Evolutionary conservation across 192 early-diverging fungal genomes (phyloP), one percentile per base, ranked within the genome.

Genomic region (Gaertneriomyces semiglobifer): DNA sequence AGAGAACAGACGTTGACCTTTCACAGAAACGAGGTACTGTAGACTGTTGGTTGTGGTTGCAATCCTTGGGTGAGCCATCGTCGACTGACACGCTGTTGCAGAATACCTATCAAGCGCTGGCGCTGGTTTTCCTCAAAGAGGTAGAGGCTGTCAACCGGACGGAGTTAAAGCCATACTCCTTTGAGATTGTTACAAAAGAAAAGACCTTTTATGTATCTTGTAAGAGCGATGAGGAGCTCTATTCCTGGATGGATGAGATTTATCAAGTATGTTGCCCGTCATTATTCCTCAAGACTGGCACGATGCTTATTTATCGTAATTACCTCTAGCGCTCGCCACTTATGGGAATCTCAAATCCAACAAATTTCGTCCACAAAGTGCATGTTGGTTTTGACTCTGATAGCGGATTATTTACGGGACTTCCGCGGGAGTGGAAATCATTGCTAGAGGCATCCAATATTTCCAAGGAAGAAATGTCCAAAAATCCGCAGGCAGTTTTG

Each of bases 161-260:
- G 12, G 92, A 97, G 60, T 73, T 91, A 50, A 97, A 96, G 72
- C 83, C 87, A 44, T 97, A 93, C 76, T 97, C 92, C 70, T 93
- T 99, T 69, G 93, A 96, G 68, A 85, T 99, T 54, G 84, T 85
- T 44, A 94, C 94, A 44, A 94, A 92, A 76, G 94, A 96, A 45
- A 91, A 93, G 79, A 90, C 88, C 46, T 97, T 93, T 74, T 95
- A 87, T 72, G 78, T 99, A 39, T 86, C 92, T 8, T 95, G 93
- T 73, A 92, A 90, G 71, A 93, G 86, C 69, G 97, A 99, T 74
- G 92, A 95, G 71, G 95, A 99, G 72, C 80, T 99, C 39, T 99
- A 99, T 74, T 88, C 88, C 51, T 99, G 97, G 97, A 92, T 97
- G 85, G 95, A 99, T 69, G 90, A 93, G 70, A 92, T 99, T 73